These are phyloP conservation scores for Gentiana dahurica DNA, from an alignment of 257 asterid genomes.

Conservation along the genomic window DNA sequence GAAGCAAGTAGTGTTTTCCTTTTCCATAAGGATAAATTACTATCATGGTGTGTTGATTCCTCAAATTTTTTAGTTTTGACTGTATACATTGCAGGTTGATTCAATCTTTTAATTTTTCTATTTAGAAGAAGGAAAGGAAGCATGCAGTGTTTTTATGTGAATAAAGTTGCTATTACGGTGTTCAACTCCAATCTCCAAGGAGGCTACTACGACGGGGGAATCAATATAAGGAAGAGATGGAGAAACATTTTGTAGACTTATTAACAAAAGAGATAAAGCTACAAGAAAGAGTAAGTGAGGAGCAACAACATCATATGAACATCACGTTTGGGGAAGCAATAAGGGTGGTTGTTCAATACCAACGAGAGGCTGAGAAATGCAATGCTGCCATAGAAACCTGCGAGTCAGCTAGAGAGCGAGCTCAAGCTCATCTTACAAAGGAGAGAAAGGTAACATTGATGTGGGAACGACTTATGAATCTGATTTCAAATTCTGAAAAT, in stretches of 20 bases:
- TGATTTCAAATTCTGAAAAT: no score
- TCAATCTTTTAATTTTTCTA: no score
- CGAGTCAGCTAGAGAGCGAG: conserved; percentile 80
- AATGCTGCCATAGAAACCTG: conserved; percentile 82
- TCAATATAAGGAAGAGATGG: conserved; percentile 69
- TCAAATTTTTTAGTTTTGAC: no score
- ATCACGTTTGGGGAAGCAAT: conserved; percentile 70
- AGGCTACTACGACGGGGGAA: no score
- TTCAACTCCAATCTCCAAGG: no score
- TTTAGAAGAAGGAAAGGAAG: no score
- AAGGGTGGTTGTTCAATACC: conserved; percentile 72
- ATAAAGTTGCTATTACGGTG: no score
- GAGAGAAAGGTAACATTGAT: conserved; percentile 63
- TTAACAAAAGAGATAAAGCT: conserved; percentile 79
- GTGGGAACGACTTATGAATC: conserved; percentile 42
- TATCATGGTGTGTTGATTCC: no score
- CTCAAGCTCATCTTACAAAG: conserved; percentile 46
- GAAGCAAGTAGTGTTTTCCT: no score
- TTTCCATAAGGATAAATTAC: no score
- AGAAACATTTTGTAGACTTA: conserved; percentile 78
- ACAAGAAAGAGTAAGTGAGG: conserved; percentile 61
- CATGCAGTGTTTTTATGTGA: no score
- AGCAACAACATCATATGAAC: conserved; percentile 71
- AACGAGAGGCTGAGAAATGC: conserved; percentile 89
- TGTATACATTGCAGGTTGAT: no score